These are phyloP conservation scores for Saposhnikovia divaricata DNA, from an alignment of 129 eudicot genomes.

Conservation along the genomic window DNA sequence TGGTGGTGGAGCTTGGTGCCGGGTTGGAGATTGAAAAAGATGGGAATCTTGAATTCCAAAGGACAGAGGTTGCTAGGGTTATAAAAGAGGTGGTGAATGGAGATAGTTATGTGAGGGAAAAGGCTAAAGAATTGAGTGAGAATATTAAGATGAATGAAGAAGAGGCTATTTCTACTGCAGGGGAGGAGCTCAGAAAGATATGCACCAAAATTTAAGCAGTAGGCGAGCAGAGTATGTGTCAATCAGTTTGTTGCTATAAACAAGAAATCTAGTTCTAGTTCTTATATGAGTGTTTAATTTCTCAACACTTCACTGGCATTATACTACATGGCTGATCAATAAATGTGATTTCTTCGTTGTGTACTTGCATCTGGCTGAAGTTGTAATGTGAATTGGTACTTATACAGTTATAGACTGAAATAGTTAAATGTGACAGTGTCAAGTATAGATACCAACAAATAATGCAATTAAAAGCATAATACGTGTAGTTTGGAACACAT, in stretches of 20 bases:
- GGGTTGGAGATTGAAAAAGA: slow-evolving; percentile 16
- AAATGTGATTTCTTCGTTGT: background rate
- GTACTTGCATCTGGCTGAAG: background rate
- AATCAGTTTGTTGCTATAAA: background rate
- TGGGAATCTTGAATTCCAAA: background rate
- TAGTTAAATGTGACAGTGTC: no score
- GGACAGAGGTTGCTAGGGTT: slow-evolving; percentile 18
- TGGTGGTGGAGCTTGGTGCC: slow-evolving; percentile 22
- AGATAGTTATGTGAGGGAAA: background rate
- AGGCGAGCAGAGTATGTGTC: background rate
- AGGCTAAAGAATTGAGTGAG: slow-evolving; percentile 14
- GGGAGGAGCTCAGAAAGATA: slow-evolving; percentile 11
- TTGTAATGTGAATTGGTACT: no score
- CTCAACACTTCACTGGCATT: background rate
- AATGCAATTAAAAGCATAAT: no score
- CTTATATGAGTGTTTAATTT: background rate
- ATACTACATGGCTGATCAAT: no score
- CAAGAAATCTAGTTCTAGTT: background rate
- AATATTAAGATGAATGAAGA: slow-evolving; percentile 16
- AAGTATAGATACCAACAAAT: no score
- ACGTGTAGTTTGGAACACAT: no score
- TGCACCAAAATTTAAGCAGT: background rate
- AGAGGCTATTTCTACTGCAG: slow-evolving; percentile 1
- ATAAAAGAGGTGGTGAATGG: slow-evolving; percentile 15
- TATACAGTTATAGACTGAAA: no score